These are phyloP conservation scores for Vitis cinerea DNA, from an alignment of 164 flowering plant species.

Conservation along the genomic window DNA sequence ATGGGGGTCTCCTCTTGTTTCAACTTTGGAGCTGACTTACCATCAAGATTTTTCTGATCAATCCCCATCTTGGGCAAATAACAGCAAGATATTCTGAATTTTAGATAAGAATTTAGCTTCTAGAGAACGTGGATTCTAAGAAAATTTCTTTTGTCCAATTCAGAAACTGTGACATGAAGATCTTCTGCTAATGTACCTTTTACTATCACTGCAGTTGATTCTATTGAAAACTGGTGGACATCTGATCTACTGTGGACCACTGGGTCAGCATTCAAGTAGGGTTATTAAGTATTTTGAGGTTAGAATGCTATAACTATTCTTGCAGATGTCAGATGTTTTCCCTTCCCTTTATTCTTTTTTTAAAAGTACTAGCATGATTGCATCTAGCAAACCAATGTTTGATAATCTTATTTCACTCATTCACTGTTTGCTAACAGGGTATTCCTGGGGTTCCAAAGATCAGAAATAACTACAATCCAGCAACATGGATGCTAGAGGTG, in stretches of 20 bases:
- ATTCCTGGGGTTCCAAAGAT: constrained; percentile 70
- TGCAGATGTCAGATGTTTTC: neutral
- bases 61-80: too few species aligned
- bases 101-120: too few species aligned
- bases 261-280: constrained; percentile 53
- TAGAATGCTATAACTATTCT: neutral
- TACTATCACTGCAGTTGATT: constrained; percentile 41
- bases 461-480: constrained; percentile 63
- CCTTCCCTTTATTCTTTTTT: neutral
- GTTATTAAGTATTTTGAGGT: constrained; percentile 73
- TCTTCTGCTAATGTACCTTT: neutral
- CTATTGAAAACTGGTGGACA: constrained; percentile 61
- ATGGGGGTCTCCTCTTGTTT: too few species aligned
- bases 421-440: constrained; percentile 25
- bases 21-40: neutral
- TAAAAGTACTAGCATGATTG: neutral
- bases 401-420: neutral
- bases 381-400: neutral
- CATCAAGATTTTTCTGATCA: too few species aligned
- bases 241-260: constrained; percentile 56
- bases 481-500: constrained; percentile 87
- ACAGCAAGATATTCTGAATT: too few species aligned
- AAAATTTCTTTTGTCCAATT: neutral
- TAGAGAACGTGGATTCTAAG: neutral
- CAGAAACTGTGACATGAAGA: neutral